A percentile compares a stretch with the other conserved stretches of the same genome.
Conservation (phyloP, 2,329 filamentous ascomycete genomes). For the Sporothrix pseudoabietina region DNA sequence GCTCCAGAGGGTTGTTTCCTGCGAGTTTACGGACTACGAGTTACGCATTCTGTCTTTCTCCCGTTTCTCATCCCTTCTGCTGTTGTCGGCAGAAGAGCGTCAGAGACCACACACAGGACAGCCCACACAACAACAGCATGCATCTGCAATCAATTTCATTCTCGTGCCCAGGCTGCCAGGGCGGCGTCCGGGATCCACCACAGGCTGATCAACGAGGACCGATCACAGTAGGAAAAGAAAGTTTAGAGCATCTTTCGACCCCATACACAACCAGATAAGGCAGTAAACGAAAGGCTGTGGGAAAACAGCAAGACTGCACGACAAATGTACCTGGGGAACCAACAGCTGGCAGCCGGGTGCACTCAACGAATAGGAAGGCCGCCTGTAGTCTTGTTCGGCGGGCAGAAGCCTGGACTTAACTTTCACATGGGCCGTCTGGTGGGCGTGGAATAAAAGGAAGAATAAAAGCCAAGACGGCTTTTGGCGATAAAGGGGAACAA, state of each 20-base stretch:
- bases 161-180: background rate
- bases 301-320: background rate
- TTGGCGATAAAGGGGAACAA: background rate
- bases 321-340: background rate
- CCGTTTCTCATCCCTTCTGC: background rate
- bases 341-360: background rate
- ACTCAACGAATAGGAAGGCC: slow-evolving; percentile 3
- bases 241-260: too few relatives aligned
- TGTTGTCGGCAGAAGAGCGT: slow-evolving; percentile 6
- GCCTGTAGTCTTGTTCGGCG: background rate
- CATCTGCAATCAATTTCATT: background rate
- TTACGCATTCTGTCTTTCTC: background rate
- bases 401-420: slow-evolving; percentile 10
- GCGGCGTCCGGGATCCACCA: background rate
- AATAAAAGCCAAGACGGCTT: background rate
- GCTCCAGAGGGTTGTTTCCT: too few relatives aligned
- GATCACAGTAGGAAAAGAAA: background rate
- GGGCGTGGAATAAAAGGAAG: background rate
- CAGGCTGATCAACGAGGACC: background rate
- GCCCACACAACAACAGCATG: background rate
- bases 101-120: background rate
- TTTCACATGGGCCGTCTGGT: background rate
- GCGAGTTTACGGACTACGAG: background rate
- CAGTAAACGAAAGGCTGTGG: background rate
- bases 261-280: background rate